phyloP scores from a whole-genome alignment of 2,329 filamentous ascomycete species.

The Phialophora expanda region DNA sequence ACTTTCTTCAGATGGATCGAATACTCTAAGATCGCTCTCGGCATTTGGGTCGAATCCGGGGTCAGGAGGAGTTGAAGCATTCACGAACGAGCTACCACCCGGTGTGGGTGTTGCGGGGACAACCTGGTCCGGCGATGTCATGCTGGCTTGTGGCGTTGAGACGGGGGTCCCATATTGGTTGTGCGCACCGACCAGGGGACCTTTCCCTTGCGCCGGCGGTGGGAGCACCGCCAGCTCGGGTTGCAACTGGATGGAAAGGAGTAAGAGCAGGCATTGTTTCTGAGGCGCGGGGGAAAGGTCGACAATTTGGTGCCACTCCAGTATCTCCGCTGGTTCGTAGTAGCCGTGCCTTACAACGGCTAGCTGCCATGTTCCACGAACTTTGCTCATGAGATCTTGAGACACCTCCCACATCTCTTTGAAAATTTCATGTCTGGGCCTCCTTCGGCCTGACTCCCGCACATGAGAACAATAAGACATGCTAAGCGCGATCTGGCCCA shows the following conservation, averaged over 20 bases:
- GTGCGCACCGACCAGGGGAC: slow-evolving; percentile 10
- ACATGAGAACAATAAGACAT: slow-evolving; percentile 60
- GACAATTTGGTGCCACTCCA: slow-evolving; percentile 42
- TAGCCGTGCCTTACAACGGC: slow-evolving; percentile 60
- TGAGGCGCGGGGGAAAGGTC: slow-evolving; percentile 17
- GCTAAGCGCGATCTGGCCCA: slow-evolving; percentile 59
- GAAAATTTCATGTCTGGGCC: slow-evolving; percentile 56
- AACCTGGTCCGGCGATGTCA: slow-evolving; percentile 50
- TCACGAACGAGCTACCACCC: slow-evolving; percentile 33
- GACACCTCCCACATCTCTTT: slow-evolving; percentile 65
- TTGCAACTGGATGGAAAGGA: slow-evolving; percentile 30
- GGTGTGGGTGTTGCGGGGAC: slow-evolving; percentile 47
- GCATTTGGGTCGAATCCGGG: slow-evolving; percentile 32
- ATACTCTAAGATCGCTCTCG: slow-evolving; percentile 62
- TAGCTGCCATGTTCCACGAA: slow-evolving; percentile 61
- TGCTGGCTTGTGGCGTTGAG: slow-evolving; percentile 38
- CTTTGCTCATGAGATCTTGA: slow-evolving; percentile 58
- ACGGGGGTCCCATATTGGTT: slow-evolving; percentile 38
- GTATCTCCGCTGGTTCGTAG: slow-evolving; percentile 58
- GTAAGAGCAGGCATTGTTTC: slow-evolving; percentile 28
- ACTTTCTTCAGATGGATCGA: slow-evolving; percentile 64
- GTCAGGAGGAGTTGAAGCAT: slow-evolving; percentile 38
- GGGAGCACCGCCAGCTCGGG: slow-evolving; percentile 24
- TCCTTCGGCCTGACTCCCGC: slow-evolving; percentile 27
- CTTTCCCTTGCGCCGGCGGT: slow-evolving; percentile 12